Evolutionary conservation across 768 basidiomycete species (phyloP), one percentile per base, ranked within the genome.

Genomic region (Pholiota microspora): DNA sequence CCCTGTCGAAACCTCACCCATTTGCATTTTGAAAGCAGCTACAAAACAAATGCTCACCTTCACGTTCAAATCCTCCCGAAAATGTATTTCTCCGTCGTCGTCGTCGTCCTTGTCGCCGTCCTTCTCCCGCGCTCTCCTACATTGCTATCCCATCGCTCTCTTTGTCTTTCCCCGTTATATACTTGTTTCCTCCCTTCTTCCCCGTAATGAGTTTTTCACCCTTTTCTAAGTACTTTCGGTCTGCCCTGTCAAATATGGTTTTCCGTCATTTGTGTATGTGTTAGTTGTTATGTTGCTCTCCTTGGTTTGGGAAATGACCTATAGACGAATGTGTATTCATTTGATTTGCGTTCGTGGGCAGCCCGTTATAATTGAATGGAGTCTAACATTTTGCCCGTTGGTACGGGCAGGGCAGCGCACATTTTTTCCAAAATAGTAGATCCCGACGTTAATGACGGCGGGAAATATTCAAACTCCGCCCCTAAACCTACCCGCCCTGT

Each of bases 1-100:
- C 12, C 50, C n/a, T n/a, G 35, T 29, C 24, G 25, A 36, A 51
- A 51, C 35, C 50, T 42, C 35, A 38, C 36, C 15, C 50, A 35
- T 2, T 42, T 42, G 40, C 40, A 42, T 21, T 42, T 42, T 42
- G 40, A 42, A 42, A 42, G 40, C 23, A 16, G 12, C 23, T 18
- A 25, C 42, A 21, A n/a, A 10, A 18, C 8, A 9, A 44, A 10
- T 21, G 42, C 42, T 18, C 40, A 42, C 21, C n/a, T 21, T 23
- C 2, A 18, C 18, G 6, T 10, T 6, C 1, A 6, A 18, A 23
- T 8, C 40, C 21, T 23, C 40, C 21, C 16, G 40, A 42, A 42
- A 42, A 42, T 42, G 40, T 42, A 42, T 42, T 21, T 42, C 12
- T 16, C 16, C 40, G 40, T 42, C 40, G 40, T 42, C 40, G 40